These are phyloP conservation scores for Phytopythium aichiense DNA, from an alignment of 352 stramenopile genomes.

Conservation along the genomic window DNA sequence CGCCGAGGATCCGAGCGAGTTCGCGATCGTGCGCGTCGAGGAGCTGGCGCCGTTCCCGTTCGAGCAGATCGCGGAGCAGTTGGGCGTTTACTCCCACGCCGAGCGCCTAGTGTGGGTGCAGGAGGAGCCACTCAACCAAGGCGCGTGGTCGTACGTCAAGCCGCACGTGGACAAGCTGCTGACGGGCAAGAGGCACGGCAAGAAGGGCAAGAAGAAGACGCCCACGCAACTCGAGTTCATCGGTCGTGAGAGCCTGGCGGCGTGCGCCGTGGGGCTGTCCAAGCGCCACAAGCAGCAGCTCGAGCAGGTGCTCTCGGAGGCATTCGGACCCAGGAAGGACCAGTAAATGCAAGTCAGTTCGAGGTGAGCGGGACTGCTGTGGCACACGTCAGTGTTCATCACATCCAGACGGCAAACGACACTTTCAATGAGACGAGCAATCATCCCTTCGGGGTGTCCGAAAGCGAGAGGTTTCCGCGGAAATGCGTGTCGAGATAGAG, in stretches of 20 bases:
- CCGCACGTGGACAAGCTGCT: conserved; percentile 73
- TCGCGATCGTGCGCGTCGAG: conserved; percentile 75
- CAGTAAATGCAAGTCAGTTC: not conserved
- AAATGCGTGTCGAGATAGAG: too few relatives aligned
- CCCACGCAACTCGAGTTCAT: conserved; percentile 54
- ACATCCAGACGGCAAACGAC: too few relatives aligned
- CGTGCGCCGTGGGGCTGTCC: conserved; percentile 64
- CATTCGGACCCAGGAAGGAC: conserved; percentile 28
- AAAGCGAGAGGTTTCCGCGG: too few relatives aligned
- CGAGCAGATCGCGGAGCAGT: conserved; percentile 48
- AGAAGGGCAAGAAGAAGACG: conserved; percentile 8
- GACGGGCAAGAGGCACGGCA: conserved; percentile 33
- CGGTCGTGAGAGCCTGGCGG: conserved; percentile 64
- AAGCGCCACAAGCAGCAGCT: conserved; percentile 66
- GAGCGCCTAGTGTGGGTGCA: conserved; percentile 78
- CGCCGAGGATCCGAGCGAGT: conserved; percentile 34
- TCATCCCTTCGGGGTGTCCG: too few relatives aligned
- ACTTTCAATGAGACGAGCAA: not conserved
- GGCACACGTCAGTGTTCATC: not conserved
- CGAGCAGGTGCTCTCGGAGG: conserved; percentile 59
- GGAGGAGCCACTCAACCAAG: conserved; percentile 81
- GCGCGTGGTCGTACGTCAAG: conserved; percentile 68
- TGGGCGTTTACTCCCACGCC: conserved; percentile 54
- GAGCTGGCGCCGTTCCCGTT: conserved; percentile 86
- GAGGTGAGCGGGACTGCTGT: too few relatives aligned